Conservation (phyloP, 73 alveolate genomes). For the Paramecium caudatum region DNA sequence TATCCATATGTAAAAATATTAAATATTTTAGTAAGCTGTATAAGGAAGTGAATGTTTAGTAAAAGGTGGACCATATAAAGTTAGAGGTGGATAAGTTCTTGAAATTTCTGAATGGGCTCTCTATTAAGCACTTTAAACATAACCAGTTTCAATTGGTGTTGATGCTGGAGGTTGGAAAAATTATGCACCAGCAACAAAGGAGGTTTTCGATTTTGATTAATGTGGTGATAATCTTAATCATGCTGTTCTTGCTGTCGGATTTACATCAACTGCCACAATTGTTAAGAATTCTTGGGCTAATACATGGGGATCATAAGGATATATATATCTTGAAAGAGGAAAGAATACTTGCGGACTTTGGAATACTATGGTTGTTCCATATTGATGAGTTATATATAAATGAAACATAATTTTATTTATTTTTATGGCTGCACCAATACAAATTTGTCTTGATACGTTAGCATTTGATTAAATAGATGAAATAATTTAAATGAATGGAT, state of each 20-base stretch:
- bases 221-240: conserved; percentile 78
- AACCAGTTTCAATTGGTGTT: conserved; percentile 81
- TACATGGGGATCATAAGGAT: conserved; percentile 83
- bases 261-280: conserved; percentile 3
- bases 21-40: conserved; percentile 57
- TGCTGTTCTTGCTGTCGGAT: conserved; percentile 79
- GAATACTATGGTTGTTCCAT: conserved; percentile 62
- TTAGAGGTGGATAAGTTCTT: background rate
- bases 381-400: conserved; percentile 15
- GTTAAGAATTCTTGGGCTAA: conserved; percentile 83
- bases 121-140: conserved; percentile 66
- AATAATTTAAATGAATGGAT: background rate
- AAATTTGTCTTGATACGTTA: conserved; percentile 40
- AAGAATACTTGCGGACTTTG: conserved; percentile 77
- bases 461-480: conserved; percentile 59
- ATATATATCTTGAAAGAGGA: conserved; percentile 77
- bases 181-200: conserved; percentile 62
- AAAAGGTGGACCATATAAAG: conserved; percentile 41
- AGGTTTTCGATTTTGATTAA: conserved; percentile 58
- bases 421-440: background rate
- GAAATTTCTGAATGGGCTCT: conserved; percentile 31
- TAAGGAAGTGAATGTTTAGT: conserved; percentile 70
- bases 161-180: conserved; percentile 78
- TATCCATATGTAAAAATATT: conserved; percentile 78
- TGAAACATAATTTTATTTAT: background rate